Conservation (phyloP, 176 grass and related monocot genomes). For the Saccharum spontaneum region DNA sequence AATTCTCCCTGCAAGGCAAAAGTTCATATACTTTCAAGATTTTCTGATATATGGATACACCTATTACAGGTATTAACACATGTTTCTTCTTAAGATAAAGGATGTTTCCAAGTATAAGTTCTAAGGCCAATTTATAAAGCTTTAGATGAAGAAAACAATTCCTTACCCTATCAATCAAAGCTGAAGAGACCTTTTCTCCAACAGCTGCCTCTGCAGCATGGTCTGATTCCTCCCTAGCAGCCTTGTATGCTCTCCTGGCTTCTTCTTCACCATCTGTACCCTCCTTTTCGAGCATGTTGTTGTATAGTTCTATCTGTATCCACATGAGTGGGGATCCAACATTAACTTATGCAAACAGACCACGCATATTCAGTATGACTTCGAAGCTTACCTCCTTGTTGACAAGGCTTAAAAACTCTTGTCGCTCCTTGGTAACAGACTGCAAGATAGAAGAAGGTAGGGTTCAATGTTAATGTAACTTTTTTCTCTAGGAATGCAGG, state of each 20-base stretch:
- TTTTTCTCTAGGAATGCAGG: conserved; percentile 8
- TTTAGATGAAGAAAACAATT: conserved; percentile 5
- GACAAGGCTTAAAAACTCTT: conserved; percentile 92
- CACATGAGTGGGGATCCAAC: not conserved
- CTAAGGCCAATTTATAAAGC: not conserved
- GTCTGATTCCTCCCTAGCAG: conserved; percentile 73
- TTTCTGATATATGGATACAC: not conserved
- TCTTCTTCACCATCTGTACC: conserved; percentile 93
- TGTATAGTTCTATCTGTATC: conserved; percentile 92
- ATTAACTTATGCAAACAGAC: conserved; percentile 36
- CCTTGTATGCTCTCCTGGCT: conserved; percentile 83
- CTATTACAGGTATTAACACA: not conserved
- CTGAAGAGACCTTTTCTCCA: conserved; percentile 74
- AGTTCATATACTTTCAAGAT: not conserved
- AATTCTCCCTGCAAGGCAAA: not conserved
- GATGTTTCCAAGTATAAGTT: conserved; percentile 17
- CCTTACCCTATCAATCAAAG: conserved; percentile 87
- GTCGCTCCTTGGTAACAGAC: conserved; percentile 84
- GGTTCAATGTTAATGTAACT: conserved; percentile 17
- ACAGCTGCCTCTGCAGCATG: conserved; percentile 69
- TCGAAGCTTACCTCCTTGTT: conserved; percentile 78
- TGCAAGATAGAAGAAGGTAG: conserved; percentile 37
- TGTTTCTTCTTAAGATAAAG: conserved; percentile 7
- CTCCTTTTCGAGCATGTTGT: conserved; percentile 77
- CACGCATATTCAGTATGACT: conserved; percentile 7